Conservation (phyloP, 1,284 basidiomycete genomes). For the Leccinum angustisporum region DNA sequence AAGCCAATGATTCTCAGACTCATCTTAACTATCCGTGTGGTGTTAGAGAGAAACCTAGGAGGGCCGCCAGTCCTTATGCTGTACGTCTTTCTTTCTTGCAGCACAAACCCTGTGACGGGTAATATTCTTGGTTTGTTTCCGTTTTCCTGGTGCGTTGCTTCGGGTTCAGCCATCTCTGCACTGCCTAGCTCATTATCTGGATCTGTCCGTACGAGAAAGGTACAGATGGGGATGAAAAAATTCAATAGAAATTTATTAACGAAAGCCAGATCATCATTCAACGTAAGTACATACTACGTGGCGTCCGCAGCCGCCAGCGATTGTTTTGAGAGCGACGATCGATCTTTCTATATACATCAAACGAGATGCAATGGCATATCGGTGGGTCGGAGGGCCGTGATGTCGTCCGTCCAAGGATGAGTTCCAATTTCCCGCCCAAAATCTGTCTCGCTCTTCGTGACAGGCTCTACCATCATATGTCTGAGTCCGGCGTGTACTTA, state of each 20-base stretch:
- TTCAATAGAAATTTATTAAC: no score
- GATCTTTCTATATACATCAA: neutral
- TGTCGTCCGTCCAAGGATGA: neutral
- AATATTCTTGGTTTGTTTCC: no score
- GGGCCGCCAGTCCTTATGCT: neutral
- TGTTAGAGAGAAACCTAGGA: neutral
- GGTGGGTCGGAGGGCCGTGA: neutral
- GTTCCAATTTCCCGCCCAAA: neutral
- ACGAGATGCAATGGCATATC: neutral
- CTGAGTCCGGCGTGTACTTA: slow-evolving; percentile 1
- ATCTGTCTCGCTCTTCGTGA: neutral
- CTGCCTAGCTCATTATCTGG: neutral
- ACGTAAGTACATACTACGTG: neutral
- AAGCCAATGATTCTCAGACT: neutral
- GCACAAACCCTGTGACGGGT: no score
- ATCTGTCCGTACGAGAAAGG: neutral
- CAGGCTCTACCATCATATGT: neutral
- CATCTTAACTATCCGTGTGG: neutral
- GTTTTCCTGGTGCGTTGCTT: neutral
- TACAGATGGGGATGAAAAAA: neutral
- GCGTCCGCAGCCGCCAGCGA: neutral
- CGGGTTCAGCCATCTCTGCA: neutral
- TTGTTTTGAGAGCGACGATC: neutral
- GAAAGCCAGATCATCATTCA: neutral
- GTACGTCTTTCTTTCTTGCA: neutral